These are phyloP conservation scores for Thraustotheca clavata DNA, from an alignment of 352 stramenopile genomes.

Conservation along the genomic window DNA sequence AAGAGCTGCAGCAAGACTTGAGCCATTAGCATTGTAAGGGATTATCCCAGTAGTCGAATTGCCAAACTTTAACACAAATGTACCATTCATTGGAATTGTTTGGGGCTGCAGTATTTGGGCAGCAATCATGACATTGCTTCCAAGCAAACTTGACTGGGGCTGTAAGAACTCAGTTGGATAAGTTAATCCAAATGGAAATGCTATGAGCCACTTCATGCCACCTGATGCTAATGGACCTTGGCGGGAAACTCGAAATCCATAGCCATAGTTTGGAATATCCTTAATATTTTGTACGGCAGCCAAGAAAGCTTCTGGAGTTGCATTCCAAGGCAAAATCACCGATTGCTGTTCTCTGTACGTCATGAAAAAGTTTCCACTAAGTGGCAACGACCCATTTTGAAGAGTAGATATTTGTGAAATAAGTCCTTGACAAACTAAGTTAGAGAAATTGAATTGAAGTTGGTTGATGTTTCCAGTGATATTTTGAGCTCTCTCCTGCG, in stretches of 20 bases:
- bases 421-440: neutral
- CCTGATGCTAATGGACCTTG: conserved; percentile 26
- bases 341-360: conserved; percentile 43
- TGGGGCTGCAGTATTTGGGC: conserved; percentile 31
- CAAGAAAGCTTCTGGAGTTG: conserved; percentile 76
- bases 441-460: conserved; percentile 17
- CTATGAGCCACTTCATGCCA: conserved; percentile 43
- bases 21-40: conserved; percentile 23
- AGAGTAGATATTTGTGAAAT: conserved; percentile 21
- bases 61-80: conserved; percentile 30
- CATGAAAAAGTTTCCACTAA: conserved; percentile 44
- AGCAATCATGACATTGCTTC: conserved; percentile 30
- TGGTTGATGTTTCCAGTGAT: conserved; percentile 9
- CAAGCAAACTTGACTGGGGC: conserved; percentile 32
- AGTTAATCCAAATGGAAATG: conserved; percentile 36
- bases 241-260: conserved; percentile 37
- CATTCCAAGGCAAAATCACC: conserved; percentile 54
- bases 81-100: conserved; percentile 33
- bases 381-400: conserved; percentile 31
- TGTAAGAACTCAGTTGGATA: conserved; percentile 30
- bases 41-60: conserved; percentile 31
- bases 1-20: conserved; percentile 26
- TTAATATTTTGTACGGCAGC: conserved; percentile 55
- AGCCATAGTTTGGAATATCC: conserved; percentile 44
- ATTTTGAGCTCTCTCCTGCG: neutral